These are phyloP conservation scores for Candida montana DNA, from an alignment of 805 yeast genomes.

Conservation along the genomic window DNA sequence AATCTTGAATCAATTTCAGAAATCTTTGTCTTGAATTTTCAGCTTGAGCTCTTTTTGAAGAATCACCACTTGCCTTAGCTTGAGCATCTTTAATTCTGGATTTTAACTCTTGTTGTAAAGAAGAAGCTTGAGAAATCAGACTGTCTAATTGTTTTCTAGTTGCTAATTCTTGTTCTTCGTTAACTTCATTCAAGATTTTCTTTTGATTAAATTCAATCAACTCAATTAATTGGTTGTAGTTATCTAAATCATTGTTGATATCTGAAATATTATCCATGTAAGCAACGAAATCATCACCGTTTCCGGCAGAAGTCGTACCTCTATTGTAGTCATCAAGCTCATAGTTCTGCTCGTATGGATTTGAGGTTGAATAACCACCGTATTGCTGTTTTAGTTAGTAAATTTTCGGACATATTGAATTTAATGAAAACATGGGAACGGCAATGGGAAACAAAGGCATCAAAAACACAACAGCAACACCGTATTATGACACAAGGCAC, in stretches of 20 bases:
- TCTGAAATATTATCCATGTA: constrained; percentile 67
- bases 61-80: constrained; percentile 61
- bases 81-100: constrained; percentile 72
- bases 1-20: constrained; percentile 79
- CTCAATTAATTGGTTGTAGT: constrained; percentile 64
- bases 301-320: constrained; percentile 10
- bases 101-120: constrained; percentile 72
- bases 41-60: constrained; percentile 84
- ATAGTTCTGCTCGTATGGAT: constrained; percentile 23
- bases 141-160: constrained; percentile 73
- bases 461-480: too few species aligned
- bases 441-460: too few species aligned
- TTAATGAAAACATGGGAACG: too few species aligned
- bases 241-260: constrained; percentile 63
- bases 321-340: constrained; percentile 19
- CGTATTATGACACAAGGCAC: too few species aligned
- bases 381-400: constrained; percentile 9
- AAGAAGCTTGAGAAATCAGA: constrained; percentile 70
- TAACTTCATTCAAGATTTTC: constrained; percentile 66
- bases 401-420: too few species aligned
- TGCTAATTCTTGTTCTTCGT: constrained; percentile 62
- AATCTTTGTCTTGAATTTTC: constrained; percentile 83
- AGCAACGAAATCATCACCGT: constrained; percentile 48
- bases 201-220: constrained; percentile 67
- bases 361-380: constrained; percentile 21